Percentiles rank a stretch among this genome's conserved stretches.
These are phyloP conservation scores for Talaromyces sp. DNA, from an alignment of 2,329 filamentous ascomycete species.

Conservation along the genomic window DNA sequence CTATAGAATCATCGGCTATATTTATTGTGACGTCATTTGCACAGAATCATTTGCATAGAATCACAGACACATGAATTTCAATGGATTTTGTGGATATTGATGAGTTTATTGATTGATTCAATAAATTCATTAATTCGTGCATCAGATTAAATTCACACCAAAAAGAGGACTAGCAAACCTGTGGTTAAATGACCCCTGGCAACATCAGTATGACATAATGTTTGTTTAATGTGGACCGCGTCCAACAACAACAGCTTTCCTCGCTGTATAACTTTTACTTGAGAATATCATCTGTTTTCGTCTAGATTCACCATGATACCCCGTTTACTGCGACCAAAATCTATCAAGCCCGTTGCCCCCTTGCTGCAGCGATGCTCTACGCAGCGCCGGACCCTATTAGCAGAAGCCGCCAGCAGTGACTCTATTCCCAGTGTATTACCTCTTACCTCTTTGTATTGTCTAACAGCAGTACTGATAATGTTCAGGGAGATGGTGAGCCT, in stretches of 20 bases:
- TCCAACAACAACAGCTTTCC: not conserved
- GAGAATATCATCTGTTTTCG: not conserved
- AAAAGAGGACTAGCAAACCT: not conserved
- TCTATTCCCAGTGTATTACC: constrained; percentile 1
- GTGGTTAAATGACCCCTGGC: not conserved
- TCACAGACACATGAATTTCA: too few relatives aligned
- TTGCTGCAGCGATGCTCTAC: not conserved
- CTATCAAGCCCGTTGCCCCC: not conserved
- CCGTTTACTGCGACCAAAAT: not conserved
- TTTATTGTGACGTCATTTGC: not conserved
- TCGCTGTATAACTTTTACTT: not conserved
- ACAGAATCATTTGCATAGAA: not conserved
- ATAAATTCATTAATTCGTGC: too few relatives aligned
- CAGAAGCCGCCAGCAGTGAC: not conserved
- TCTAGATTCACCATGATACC: not conserved
- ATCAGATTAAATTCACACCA: too few relatives aligned
- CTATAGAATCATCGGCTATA: not conserved
- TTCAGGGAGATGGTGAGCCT: constrained; percentile 77
- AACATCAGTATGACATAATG: constrained; percentile 9
- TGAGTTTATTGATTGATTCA: too few relatives aligned
- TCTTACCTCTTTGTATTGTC: not conserved
- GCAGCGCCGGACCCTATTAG: constrained; percentile 2
- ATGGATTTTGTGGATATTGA: too few relatives aligned
- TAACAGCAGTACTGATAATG: not conserved
- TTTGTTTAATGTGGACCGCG: not conserved